Base-by-base conservation (phyloP, 2,329 filamentous ascomycete genomes). In the Venturia pyrina region DNA sequence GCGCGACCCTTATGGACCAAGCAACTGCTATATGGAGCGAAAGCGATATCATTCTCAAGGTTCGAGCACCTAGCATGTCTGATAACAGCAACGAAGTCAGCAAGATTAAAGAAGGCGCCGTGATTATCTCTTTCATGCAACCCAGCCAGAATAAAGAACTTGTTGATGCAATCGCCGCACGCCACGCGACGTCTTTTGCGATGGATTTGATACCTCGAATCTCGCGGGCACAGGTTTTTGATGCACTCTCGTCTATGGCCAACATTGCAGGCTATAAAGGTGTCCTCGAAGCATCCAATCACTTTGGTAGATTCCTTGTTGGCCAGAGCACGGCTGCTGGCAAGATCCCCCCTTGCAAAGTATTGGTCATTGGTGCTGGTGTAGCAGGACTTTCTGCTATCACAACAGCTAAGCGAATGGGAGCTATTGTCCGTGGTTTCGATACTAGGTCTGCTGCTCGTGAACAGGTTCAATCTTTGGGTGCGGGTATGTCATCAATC, bases 201-300 rank as follows among this genome's bases (percentile, higher is more conserved):
- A 96, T 96, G 91, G 92, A 96, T 73, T 89, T 93, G 86, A 89
- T 96, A 64, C 92, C 92, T 19, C 87, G 92, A 50, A 96, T 96
- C 70, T 96, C 91, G 0, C 85, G 92, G 60, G 91, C 92, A 1
- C 92, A 96, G 74, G 87, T 90, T 0, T 96, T 96, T 71, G 91
- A 96, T 76, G 91, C 91, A 0, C 81, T 96, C 66, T 85, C 90
- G 75, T 95, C 90, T 11, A 96, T 96, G 92, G 91, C 92, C 67
- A 96, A 96, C 71, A 96, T 96, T 78, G 90, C 91, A 28, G 92
- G 92, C 0, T 96, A 96, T 78, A 96, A 96, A 76, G 92, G 91
- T 50, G 90, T 96, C 1, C 80, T 96, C 56, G 91, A 96, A 75
- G 92, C 91, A 1, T 93, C 90, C 17, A 96, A 96, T 76, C 87